Evolutionary conservation across 2,329 filamentous ascomycete genomes (phyloP), one percentile per base, ranked within the genome.

Genomic region (Fusarium newnesense): DNA sequence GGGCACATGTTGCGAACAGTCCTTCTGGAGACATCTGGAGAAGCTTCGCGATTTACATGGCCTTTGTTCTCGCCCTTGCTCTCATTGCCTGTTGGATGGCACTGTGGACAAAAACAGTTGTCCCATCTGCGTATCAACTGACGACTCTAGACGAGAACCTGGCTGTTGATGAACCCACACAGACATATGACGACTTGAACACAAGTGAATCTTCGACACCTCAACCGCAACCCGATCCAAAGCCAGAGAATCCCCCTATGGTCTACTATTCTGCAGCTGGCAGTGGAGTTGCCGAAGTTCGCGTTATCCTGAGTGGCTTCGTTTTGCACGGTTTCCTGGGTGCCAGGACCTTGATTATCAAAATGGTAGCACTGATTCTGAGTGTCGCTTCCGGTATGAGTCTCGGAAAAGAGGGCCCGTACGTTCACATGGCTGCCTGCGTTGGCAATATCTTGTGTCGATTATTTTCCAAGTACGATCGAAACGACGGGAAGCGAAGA

Each of bases 271-370:
- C 96, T 12, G 96, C 96, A 66, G 96, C 96, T 46, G 96, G 96
- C 54, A 97, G 95, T 82, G 96, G 96, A 76, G 96, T 99, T 18
- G 96, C 96, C 11, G 96, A 99, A 84, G 96, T 98, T 63, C 95
- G 96, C 73, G 96, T 98, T 67, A 98, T 98, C 66, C 89, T 98
- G n/a, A 98, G 95, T 77, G 96, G 96, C 10, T 99, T 98, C 78
- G 96, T 99, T 62, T 86, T 99, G 62, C 96, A 98, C 85, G 96
- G 96, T 3, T 98, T 98, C 80, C 88, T 99, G 12, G 96, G 96
- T 76, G 82, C 97, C 43, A 93, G 93, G 79, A 98, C 96, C 0
- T 87, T 99, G 36, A 82, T 96, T 9, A 89, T 97, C 83, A 99
- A 99, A 81, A 93, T 94, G 2, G 77, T 93, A 21, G 95, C 92